Percentiles rank a stretch among this genome's conserved stretches.
Conservation (phyloP, 257 asterid species). For the Rubia yunnanensis region DNA sequence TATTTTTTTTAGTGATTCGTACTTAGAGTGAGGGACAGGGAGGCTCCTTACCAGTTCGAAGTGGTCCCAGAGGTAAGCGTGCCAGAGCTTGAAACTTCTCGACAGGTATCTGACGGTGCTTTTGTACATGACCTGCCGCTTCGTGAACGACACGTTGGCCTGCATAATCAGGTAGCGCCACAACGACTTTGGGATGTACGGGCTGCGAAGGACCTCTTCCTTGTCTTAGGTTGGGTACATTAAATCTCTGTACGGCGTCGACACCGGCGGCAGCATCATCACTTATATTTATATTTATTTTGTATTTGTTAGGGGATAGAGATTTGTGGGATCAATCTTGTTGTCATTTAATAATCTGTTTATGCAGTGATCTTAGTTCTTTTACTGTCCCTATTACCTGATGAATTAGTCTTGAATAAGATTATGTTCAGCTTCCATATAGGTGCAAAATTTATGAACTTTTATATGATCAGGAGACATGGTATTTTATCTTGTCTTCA, state of each 20-base stretch:
- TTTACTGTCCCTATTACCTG: no score
- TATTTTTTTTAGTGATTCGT: slow-evolving; percentile 62
- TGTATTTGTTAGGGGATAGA: no score
- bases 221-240: slow-evolving; percentile 65
- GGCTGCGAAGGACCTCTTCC: slow-evolving; percentile 73
- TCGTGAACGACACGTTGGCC: slow-evolving; percentile 49
- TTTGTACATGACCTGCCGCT: slow-evolving; percentile 59
- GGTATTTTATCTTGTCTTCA: no score
- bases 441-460: no score
- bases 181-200: slow-evolving; percentile 67
- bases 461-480: no score
- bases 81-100: slow-evolving; percentile 90
- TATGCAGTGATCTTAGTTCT: no score
- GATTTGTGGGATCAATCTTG: no score
- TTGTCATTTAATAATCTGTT: no score
- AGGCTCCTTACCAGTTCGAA: slow-evolving; percentile 65
- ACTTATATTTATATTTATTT: no score
- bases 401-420: no score
- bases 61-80: slow-evolving; percentile 90
- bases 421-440: no score
- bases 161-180: slow-evolving; percentile 83
- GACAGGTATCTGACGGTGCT: slow-evolving; percentile 80
- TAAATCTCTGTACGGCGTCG: slow-evolving; percentile 10
- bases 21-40: slow-evolving; percentile 51
- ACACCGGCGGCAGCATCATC: background rate